Evolutionary conservation across 202 grass and related monocot species (phyloP).

Genomic region (Brachypodium distachyon): DNA sequence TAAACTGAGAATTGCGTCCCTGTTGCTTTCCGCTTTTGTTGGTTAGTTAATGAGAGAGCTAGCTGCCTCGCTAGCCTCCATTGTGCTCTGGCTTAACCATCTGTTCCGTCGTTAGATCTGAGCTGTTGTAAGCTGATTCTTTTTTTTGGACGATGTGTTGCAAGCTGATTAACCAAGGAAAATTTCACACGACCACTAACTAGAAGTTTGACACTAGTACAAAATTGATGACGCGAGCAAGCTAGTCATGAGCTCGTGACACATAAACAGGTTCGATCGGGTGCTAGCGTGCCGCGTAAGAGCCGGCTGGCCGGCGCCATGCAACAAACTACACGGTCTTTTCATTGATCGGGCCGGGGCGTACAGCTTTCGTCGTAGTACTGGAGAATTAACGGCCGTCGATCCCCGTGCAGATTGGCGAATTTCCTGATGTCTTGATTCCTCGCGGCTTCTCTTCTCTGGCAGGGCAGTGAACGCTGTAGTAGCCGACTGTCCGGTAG

Average conservation of each 20-base stretch:
- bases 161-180: background rate
- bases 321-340: background rate
- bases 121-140: too few species aligned
- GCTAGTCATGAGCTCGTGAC: background rate
- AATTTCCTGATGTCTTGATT: background rate
- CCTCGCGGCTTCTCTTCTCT: background rate
- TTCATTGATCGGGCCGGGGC: background rate
- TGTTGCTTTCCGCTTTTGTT: conserved; percentile 18
- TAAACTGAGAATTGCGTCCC: background rate
- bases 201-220: background rate
- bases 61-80: background rate
- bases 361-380: background rate
- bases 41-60: background rate
- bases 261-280: background rate
- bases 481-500: background rate
- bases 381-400: background rate
- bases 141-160: too few species aligned
- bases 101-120: background rate
- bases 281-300: background rate
- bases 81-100: background rate
- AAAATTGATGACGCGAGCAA: too few species aligned
- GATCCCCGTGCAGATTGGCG: background rate
- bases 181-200: background rate
- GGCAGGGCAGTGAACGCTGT: background rate
- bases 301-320: background rate